Evolutionary conservation across 805 yeast species (phyloP).

Genomic region (Nakazawaea wickerhamii): DNA sequence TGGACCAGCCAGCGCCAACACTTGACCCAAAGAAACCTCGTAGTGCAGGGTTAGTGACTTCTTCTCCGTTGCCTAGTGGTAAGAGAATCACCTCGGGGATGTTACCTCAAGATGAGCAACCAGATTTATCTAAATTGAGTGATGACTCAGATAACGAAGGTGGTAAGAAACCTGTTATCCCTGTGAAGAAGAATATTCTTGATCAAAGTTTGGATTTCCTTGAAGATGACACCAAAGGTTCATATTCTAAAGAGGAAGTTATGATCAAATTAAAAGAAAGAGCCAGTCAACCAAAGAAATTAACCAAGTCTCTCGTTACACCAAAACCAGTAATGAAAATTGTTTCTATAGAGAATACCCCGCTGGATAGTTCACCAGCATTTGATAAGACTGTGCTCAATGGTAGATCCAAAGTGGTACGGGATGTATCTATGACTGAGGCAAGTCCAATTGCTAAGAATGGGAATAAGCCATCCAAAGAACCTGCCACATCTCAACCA

Average conservation of each 20-base stretch:
- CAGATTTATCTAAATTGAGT: constrained; percentile 27
- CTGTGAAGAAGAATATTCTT: not conserved
- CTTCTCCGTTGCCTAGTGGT: constrained; percentile 29
- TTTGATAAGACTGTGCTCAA: not conserved
- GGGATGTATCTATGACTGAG: not conserved
- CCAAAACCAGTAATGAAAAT: not conserved
- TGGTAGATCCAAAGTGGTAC: not conserved
- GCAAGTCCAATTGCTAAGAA: not conserved
- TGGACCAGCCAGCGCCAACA: constrained; percentile 22
- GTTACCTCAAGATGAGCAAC: constrained; percentile 24
- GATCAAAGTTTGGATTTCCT: not conserved
- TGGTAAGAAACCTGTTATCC: not conserved
- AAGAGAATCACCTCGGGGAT: constrained; percentile 33
- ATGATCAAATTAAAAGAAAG: constrained; percentile 16
- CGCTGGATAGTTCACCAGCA: constrained; percentile 2
- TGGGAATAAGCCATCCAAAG: not conserved
- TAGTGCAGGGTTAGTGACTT: constrained; percentile 18
- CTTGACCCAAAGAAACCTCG: constrained; percentile 11
- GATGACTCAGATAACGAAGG: not conserved
- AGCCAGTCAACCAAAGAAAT: constrained; percentile 24
- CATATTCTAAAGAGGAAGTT: constrained; percentile 15
- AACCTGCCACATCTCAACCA: not conserved
- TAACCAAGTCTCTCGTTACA: not conserved
- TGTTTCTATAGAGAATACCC: not conserved
- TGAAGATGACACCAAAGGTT: constrained; percentile 1